Conservation (phyloP, 352 stramenopile genomes). For the Thraustotheca clavata region DNA sequence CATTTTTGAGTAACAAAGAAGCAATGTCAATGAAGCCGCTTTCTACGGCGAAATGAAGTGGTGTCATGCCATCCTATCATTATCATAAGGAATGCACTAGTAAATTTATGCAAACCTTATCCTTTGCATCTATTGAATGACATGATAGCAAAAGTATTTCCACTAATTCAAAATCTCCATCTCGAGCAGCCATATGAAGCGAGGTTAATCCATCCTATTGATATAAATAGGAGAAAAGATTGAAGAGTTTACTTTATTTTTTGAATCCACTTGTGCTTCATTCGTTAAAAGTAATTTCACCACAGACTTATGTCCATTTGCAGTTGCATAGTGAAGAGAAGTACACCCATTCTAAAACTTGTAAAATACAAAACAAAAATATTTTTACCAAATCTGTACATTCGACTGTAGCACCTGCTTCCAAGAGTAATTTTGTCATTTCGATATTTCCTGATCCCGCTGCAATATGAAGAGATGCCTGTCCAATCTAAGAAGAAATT, state of each 20-base stretch:
- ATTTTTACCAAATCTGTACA: too few species aligned
- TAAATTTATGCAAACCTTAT: constrained; percentile 3
- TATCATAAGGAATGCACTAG: not conserved
- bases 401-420: too few species aligned
- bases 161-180: constrained; percentile 4
- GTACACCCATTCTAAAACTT: constrained; percentile 8
- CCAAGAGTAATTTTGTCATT: too few species aligned
- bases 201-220: constrained; percentile 8
- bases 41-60: constrained; percentile 3
- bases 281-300: not conserved
- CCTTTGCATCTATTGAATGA: constrained; percentile 4
- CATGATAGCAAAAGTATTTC: not conserved
- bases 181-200: constrained; percentile 3
- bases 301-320: constrained; percentile 5
- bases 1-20: not conserved
- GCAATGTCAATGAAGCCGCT: not conserved
- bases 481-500: too few species aligned
- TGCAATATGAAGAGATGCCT: too few species aligned
- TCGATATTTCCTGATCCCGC: too few species aligned
- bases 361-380: not conserved
- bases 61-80: constrained; percentile 1
- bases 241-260: constrained; percentile 8
- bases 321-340: not conserved
- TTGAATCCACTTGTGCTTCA: not conserved
- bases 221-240: not conserved